phyloP scores from a whole-genome alignment of 106 monocot species.

The Platanthera zijinensis region DNA sequence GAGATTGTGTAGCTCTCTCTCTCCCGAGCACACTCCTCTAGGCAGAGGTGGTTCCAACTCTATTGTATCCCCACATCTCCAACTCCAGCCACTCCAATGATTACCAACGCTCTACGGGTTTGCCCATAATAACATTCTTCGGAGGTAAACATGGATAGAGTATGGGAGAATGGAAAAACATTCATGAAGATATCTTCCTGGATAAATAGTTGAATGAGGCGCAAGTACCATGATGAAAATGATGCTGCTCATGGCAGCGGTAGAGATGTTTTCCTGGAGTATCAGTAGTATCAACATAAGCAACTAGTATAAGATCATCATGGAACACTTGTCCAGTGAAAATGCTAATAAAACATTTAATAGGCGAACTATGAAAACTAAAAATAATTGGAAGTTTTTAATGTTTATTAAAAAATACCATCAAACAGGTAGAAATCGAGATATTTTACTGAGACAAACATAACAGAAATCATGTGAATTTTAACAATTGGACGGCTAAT shows the following conservation, averaged over 20 bases:
- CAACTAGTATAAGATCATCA: not conserved
- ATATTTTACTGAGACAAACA: not conserved
- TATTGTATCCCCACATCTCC: too few relatives aligned
- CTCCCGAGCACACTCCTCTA: too few relatives aligned
- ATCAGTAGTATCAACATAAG: not conserved
- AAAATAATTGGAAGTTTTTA: not conserved
- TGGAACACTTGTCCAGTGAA: not conserved
- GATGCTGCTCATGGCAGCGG: not conserved
- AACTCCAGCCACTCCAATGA: too few relatives aligned
- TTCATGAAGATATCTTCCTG: too few relatives aligned
- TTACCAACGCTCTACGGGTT: too few relatives aligned
- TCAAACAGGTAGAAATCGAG: not conserved
- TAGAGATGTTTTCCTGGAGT: not conserved
- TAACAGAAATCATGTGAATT: not conserved
- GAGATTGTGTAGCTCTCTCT: too few relatives aligned
- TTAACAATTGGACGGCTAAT: not conserved
- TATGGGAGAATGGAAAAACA: too few relatives aligned
- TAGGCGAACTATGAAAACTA: not conserved
- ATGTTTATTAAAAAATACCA: not conserved
- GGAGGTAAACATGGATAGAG: too few relatives aligned
- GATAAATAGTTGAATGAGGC: not conserved
- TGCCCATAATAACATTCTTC: too few relatives aligned
- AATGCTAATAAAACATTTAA: not conserved
- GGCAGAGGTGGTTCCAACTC: too few relatives aligned
- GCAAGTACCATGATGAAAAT: not conserved